phyloP scores from a whole-genome alignment of 2,329 filamentous ascomycete species.

The Alternaria solani region DNA sequence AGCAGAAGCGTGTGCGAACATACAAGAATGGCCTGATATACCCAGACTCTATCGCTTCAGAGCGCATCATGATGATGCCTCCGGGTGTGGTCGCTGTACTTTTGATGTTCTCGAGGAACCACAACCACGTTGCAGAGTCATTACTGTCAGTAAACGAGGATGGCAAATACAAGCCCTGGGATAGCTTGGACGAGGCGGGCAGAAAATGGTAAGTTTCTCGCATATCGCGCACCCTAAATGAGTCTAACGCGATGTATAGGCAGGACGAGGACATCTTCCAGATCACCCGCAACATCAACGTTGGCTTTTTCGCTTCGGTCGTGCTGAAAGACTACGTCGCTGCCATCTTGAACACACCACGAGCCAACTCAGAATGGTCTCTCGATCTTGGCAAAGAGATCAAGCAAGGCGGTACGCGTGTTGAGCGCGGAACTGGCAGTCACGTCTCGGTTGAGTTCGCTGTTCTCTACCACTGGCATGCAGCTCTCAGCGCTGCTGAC shows the following conservation, averaged over 20 bases:
- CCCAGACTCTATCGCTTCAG: constrained; percentile 72
- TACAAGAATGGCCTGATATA: constrained; percentile 72
- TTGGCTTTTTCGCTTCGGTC: constrained; percentile 66
- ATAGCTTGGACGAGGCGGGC: constrained; percentile 62
- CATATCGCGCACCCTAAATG: background rate
- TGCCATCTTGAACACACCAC: constrained; percentile 76
- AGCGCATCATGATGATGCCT: constrained; percentile 70
- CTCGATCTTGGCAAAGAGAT: constrained; percentile 73
- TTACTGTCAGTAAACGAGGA: constrained; percentile 83
- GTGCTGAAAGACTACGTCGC: constrained; percentile 80
- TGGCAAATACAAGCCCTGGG: constrained; percentile 74
- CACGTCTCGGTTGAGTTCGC: constrained; percentile 88
- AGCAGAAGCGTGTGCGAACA: constrained; percentile 70
- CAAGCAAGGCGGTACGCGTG: constrained; percentile 67
- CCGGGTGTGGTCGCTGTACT: constrained; percentile 72
- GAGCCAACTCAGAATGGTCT: constrained; percentile 78
- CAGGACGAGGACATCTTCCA: constrained; percentile 46
- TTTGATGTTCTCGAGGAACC: constrained; percentile 75
- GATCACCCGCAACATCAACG: constrained; percentile 68
- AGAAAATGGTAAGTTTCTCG: constrained; percentile 44
- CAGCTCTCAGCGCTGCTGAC: constrained; percentile 75
- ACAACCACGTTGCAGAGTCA: constrained; percentile 83
- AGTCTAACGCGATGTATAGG: constrained; percentile 25
- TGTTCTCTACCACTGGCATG: constrained; percentile 86
- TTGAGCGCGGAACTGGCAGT: constrained; percentile 73